Evolutionary conservation across 2,329 filamentous ascomycete genomes (phyloP), one percentile per base, ranked within the genome.

Genomic region (Bipolaris sorokiniana): DNA sequence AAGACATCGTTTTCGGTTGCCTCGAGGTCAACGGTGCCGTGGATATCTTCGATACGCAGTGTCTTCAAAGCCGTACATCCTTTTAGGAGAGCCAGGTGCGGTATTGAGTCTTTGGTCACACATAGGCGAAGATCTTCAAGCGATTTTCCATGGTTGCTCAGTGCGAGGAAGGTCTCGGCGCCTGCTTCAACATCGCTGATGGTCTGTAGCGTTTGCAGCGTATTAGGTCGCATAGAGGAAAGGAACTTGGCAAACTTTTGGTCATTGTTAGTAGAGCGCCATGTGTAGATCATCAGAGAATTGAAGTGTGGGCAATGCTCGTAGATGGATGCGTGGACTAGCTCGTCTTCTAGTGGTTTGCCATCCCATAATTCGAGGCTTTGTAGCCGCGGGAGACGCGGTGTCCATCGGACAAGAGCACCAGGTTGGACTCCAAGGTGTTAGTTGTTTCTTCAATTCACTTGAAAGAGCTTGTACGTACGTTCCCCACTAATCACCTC

Each of bases 291-390:
- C 23, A 80, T 84, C 20, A 92, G 73, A 37, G 84, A 81, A 41
- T 81, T 80, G 64, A 92, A 88, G 7, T 82, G 76, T 1, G 85
- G 85, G 63, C 88, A 91, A 63, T 83, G 78, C 22, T 81, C 70
- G 22, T 81, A 78, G 46, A 91, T 83, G 3, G 84, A 80, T 11
- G 77, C 75, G 31, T 83, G 75, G 0, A 82, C 82, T 1, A 82
- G 80, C 53, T 84, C 80, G 48, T 83, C 77, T 38, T 81, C 82
- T 1, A 92, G 79, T 9, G 84, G 81, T 37, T 81, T 82, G 3
- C 87, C 88, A 60, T 88, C 84, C 71, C 81, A 86, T 1, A 91
- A 76, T 15, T 84, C 82, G 33, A 91, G 78, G 1, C 80, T 81
- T 52, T 80, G 83, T 7, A 92, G 76, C 23, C 83, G 81, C 1